Base-by-base conservation (phyloP, 805 yeast species). In the Teunomyces tritomae region DNA sequence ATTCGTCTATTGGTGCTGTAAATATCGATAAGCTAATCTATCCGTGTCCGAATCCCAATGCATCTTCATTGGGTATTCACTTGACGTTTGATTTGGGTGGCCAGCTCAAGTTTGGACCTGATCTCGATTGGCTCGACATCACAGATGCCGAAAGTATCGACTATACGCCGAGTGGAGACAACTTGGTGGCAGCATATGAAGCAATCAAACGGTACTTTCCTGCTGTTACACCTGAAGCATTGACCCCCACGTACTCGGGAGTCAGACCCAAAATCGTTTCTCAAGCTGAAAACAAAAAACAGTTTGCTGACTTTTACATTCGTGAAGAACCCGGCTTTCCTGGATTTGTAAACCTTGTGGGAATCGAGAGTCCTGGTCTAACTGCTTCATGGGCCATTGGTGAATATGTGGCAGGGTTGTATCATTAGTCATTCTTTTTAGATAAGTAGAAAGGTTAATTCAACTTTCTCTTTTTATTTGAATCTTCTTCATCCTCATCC, bases 311-410 rank as follows among this genome's bases (percentile, higher is more conserved):
- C 60, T 90, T 89, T 61, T 67, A 82, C 17, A 86, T 90, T 28
- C 65, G 80, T 45, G 80, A 85, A 57, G 94, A 87, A 54, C 77
- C 74, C 1, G 90, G 84, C 0, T 82, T 76, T 56, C 84, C 84
- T 2, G 96, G 96, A 1, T 90, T 89, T 57, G 77, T 89, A 27
- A 90, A 88, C 54, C 69, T 88, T 45, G 58, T 89, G 37, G 95
- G 92, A 0, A 89, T 90, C 10, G 97, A 90, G 62, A 85, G 94
- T 57, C 97, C 97, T 0, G 97, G 97, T 0, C 71, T 90, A 49
- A 90, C 97, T 2, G 68, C 94, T 0, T 73, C 90, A 3, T 71
- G 88, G 82, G 96, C 92, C 0, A 89, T 90, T 49, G 96, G 83
- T 0, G 86, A 84, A 57, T 76, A 86, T 57, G 96, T 90, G 6